phyloP scores from a whole-genome alignment of 2,329 filamentous ascomycete species.

The Tympanopsis confertula region DNA sequence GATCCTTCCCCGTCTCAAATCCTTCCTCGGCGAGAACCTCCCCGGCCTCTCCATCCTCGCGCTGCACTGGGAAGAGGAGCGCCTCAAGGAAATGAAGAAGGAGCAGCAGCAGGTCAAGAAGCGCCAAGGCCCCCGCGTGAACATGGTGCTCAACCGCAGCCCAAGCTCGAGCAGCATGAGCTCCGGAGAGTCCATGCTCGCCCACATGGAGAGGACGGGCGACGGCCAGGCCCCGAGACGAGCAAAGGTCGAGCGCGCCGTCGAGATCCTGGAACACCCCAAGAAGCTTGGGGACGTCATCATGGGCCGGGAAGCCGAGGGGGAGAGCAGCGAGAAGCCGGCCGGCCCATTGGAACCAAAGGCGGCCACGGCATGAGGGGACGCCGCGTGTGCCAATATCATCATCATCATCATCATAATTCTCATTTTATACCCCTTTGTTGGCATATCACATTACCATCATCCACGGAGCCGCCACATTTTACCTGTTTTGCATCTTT shows the following conservation, averaged over 20 bases:
- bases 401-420: too few species aligned
- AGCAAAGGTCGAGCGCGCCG: background rate
- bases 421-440: too few species aligned
- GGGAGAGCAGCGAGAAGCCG: too few species aligned
- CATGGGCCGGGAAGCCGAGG: too few species aligned
- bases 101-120: constrained; percentile 67
- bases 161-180: constrained; percentile 33
- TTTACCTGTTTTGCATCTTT: too few species aligned
- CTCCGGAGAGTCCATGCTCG: constrained; percentile 39
- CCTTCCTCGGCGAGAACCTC: constrained; percentile 62
- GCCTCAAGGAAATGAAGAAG: constrained; percentile 64
- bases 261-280: background rate
- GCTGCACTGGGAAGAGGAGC: constrained; percentile 69
- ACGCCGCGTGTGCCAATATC: too few species aligned
- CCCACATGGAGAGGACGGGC: constrained; percentile 43
- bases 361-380: too few species aligned
- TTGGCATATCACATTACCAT: too few species aligned
- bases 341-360: too few species aligned
- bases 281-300: constrained; percentile 2
- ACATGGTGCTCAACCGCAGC: constrained; percentile 45
- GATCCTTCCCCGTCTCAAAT: constrained; percentile 58
- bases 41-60: constrained; percentile 65
- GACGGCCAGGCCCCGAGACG: constrained; percentile 22
- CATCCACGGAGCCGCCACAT: too few species aligned
- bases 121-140: constrained; percentile 35